These are phyloP conservation scores for Akanthomyces muscarius DNA, from an alignment of 2,329 filamentous ascomycete species.

Conservation along the genomic window DNA sequence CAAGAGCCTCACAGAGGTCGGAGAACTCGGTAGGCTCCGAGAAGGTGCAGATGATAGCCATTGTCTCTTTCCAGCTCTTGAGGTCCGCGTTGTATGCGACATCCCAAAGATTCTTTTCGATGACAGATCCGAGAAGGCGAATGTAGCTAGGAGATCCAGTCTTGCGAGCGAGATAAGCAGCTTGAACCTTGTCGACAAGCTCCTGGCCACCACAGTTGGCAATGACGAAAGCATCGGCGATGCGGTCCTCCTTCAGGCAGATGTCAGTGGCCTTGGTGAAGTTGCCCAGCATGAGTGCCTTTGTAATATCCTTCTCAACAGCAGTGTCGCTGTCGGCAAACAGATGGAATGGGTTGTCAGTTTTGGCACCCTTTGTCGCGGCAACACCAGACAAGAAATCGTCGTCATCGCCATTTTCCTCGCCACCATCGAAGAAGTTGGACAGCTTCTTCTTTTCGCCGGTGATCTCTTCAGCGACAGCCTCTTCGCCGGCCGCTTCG, in stretches of 20 bases:
- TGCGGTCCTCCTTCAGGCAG: constrained; percentile 80
- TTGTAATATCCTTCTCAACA: constrained; percentile 82
- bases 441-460: constrained; percentile 60
- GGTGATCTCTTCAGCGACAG: constrained; percentile 14
- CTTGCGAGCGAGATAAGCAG: constrained; percentile 82
- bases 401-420: constrained; percentile 65
- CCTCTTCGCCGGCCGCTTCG: too few relatives aligned
- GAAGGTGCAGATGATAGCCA: constrained; percentile 94
- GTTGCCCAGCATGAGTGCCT: constrained; percentile 80
- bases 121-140: constrained; percentile 83
- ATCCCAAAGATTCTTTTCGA: constrained; percentile 97
- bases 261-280: constrained; percentile 88
- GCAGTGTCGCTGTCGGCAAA: constrained; percentile 79
- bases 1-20: constrained; percentile 90
- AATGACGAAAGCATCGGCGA: constrained; percentile 97
- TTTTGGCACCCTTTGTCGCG: constrained; percentile 86
- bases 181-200: constrained; percentile 89
- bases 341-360: constrained; percentile 89
- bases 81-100: constrained; percentile 94
- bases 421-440: constrained; percentile 71
- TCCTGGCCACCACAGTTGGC: constrained; percentile 94
- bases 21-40: constrained; percentile 88
- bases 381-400: constrained; percentile 83
- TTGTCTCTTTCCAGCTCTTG: constrained; percentile 91
- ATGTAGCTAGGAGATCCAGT: constrained; percentile 84